Percentiles rank a stretch among this genome's conserved stretches.
Evolutionary conservation across 257 asterid species (phyloP).

Genomic region (Ilex asprella): DNA sequence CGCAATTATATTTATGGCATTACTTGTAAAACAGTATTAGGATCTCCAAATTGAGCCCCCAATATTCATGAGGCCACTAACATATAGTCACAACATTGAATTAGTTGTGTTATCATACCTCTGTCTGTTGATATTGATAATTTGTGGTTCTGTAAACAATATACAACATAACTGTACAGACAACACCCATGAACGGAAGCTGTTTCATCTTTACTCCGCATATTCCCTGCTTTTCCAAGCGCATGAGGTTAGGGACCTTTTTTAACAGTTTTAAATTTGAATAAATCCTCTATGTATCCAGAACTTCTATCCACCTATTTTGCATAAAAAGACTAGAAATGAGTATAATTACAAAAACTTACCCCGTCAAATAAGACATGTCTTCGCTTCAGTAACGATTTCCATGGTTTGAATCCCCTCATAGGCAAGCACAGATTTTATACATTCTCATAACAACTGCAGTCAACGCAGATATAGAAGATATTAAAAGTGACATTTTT

Average conservation of each 20-base stretch:
- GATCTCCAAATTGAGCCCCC: too few relatives aligned
- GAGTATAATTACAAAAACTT: conserved; percentile 10
- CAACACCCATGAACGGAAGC: conserved; percentile 67
- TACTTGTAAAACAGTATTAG: too few relatives aligned
- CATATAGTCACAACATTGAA: too few relatives aligned
- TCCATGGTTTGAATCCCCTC: conserved; percentile 67
- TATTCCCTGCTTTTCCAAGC: conserved; percentile 43
- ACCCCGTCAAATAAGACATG: conserved; percentile 54
- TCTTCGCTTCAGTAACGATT: conserved; percentile 58
- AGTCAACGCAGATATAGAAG: conserved; percentile 10
- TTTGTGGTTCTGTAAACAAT: conserved; percentile 69
- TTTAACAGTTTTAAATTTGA: too few relatives aligned
- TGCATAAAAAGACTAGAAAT: neutral
- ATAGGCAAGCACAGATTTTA: conserved; percentile 27
- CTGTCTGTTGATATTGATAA: conserved; percentile 75
- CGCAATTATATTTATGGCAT: too few relatives aligned
- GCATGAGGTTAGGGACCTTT: neutral
- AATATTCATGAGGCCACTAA: too few relatives aligned
- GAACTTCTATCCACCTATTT: neutral
- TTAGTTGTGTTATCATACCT: conserved; percentile 30
- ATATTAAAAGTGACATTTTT: conserved; percentile 9
- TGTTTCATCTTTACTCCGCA: conserved; percentile 71
- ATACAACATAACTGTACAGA: conserved; percentile 68
- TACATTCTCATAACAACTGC: conserved; percentile 34
- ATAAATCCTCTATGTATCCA: neutral